Evolutionary conservation across 1,284 basidiomycete species (phyloP).

Genomic region (Athelia sp.): DNA sequence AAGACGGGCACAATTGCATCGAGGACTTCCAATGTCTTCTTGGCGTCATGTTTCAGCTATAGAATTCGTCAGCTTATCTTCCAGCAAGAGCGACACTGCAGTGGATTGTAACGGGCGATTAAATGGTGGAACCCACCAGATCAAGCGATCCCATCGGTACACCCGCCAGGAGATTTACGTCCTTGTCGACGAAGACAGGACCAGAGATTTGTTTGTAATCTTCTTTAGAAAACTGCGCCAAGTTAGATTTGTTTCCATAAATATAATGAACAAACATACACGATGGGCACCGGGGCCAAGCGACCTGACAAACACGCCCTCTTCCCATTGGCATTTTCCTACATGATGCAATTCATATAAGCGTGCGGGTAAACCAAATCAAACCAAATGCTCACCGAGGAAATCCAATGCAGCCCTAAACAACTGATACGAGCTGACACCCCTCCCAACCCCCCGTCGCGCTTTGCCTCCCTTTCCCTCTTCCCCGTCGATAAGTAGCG

Average conservation of each 20-base stretch:
- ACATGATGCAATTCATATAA: slow-evolving; percentile 33
- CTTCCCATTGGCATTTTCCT: slow-evolving; percentile 61
- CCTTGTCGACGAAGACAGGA: slow-evolving; percentile 76
- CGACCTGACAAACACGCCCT: slow-evolving; percentile 53
- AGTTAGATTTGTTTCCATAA: too few species aligned
- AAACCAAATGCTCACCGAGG: slow-evolving; percentile 44
- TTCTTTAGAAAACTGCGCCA: slow-evolving; percentile 36
- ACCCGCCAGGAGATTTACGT: slow-evolving; percentile 78
- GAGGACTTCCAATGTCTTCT: slow-evolving; percentile 61
- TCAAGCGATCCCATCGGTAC: slow-evolving; percentile 71
- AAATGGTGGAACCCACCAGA: slow-evolving; percentile 41
- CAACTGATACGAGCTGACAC: slow-evolving; percentile 83
- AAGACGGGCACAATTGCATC: slow-evolving; percentile 32
- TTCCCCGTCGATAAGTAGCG: slow-evolving; percentile 54
- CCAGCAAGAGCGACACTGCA: too few species aligned
- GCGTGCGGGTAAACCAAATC: not conserved
- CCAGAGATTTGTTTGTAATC: slow-evolving; percentile 47
- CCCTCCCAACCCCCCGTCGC: slow-evolving; percentile 59
- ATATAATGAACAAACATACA: slow-evolving; percentile 24
- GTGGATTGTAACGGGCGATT: too few species aligned
- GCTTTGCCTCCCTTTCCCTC: slow-evolving; percentile 30
- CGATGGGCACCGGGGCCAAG: slow-evolving; percentile 44
- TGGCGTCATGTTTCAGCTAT: slow-evolving; percentile 76
- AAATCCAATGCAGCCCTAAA: slow-evolving; percentile 81
- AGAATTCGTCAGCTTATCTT: slow-evolving; percentile 1